Base-by-base conservation (phyloP, 2,329 filamentous ascomycete species). In the Ophiostoma perfectum region DNA sequence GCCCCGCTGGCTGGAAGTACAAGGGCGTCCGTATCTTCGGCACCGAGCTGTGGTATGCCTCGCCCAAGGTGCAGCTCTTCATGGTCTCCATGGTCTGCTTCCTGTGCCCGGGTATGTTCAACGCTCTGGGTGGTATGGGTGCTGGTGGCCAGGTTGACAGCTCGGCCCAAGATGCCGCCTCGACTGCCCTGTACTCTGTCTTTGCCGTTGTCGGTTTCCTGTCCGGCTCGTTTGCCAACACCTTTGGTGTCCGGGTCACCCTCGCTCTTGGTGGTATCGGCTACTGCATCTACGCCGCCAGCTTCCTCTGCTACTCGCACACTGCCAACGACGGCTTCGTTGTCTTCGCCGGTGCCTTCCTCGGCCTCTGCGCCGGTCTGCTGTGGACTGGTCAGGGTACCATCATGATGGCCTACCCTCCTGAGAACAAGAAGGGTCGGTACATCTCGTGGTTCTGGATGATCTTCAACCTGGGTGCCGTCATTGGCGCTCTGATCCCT, bases 381-480 rank as follows among this genome's bases (percentile, higher is more conserved):
- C 82, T 95, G 49, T 95, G 91, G 91, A 89, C 89, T 45, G 91
- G 90, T 0, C 91, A 94, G 79, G 91, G 91, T 70, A 88, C 90
- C 70, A 91, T 94, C 75, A 93, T 94, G 89, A 94, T 96, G 87
- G 88, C 90, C 55, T 97, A 97, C 77, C 93, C 93, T 1, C 82
- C 85, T 27, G 93, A 97, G 79, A 78, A 86, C 45, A 86, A 87
- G 72, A 97, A 97, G 82, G 93, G 93, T 62, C 88, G 89, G 70
- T 97, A 93, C 78, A 96, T 97, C 77, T 90, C 90, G 70, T 88
- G 88, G 81, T 97, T 97, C 80, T 97, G 93, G 93, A 88, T 93
- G 77, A 96, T 97, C 75, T 97, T 97, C 84, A 97, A 97, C 79
- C 78, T 93, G 70, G 93, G 93, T 73, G 93, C 88, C 74, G 93